These are phyloP conservation scores for Phytophthora multivora DNA, from an alignment of 352 stramenopile genomes.

Conservation along the genomic window DNA sequence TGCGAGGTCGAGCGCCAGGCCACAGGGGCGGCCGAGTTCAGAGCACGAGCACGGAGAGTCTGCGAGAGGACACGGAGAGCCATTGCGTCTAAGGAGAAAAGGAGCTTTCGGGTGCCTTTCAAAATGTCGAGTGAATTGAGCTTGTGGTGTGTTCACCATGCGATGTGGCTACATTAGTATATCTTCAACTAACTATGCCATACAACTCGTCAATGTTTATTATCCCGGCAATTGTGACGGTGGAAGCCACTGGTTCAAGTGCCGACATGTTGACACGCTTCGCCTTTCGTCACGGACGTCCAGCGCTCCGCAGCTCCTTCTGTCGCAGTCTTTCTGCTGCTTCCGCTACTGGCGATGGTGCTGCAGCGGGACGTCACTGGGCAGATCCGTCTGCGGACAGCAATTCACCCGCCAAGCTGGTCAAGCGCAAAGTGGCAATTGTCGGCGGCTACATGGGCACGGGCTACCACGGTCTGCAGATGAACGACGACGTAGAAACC, in stretches of 20 bases:
- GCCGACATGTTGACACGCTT: conserved; percentile 31
- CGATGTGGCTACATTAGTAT: conserved; percentile 13
- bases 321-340: conserved; percentile 9
- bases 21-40: conserved; percentile 18
- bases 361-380: conserved; percentile 1
- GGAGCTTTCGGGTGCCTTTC: conserved; percentile 20
- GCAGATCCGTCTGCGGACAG: not conserved
- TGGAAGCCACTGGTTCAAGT: conserved; percentile 18
- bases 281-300: conserved; percentile 12
- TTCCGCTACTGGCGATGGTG: not conserved
- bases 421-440: conserved; percentile 91
- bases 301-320: conserved; percentile 17
- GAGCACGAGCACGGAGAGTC: conserved; percentile 44
- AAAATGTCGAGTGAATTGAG: conserved; percentile 30
- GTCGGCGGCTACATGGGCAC: conserved; percentile 86
- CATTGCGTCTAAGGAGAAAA: conserved; percentile 27
- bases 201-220: conserved; percentile 2
- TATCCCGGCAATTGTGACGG: too few relatives aligned
- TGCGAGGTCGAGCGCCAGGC: conserved; percentile 48
- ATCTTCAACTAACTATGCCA: conserved; percentile 4
- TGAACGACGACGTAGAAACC: conserved; percentile 80
- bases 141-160: not conserved
- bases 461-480: conserved; percentile 78
- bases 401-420: conserved; percentile 32
- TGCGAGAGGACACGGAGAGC: conserved; percentile 67